Conservation (phyloP, 2,329 filamentous ascomycete species). For the Fusarium caatingaense region DNA sequence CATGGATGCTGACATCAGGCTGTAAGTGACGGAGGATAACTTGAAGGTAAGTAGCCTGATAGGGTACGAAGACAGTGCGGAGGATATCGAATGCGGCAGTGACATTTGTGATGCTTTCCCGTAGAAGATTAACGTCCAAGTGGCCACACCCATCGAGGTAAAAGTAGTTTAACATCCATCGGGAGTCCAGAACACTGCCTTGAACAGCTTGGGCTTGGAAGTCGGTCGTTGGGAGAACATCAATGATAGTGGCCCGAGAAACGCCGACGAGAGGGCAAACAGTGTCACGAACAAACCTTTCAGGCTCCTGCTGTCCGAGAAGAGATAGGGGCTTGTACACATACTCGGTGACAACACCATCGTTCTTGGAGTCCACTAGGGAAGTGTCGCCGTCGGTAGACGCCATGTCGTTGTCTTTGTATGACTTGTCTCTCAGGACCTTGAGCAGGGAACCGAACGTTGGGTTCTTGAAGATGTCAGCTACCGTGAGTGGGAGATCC, state of each 20-base stretch:
- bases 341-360: neutral
- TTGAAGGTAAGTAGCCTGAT: constrained; percentile 22
- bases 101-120: constrained; percentile 28
- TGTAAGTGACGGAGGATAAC: constrained; percentile 27
- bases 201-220: constrained; percentile 33
- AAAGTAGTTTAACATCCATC: constrained; percentile 40
- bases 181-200: constrained; percentile 30
- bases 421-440: constrained; percentile 11
- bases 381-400: constrained; percentile 8
- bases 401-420: constrained; percentile 17
- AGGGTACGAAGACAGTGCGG: constrained; percentile 31
- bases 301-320: constrained; percentile 2
- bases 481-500: constrained; percentile 30
- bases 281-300: constrained; percentile 21
- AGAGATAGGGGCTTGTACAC: constrained; percentile 22
- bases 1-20: constrained; percentile 7
- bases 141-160: constrained; percentile 13
- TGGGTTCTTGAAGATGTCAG: constrained; percentile 40
- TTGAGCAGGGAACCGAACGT: constrained; percentile 26
- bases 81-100: constrained; percentile 29
- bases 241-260: constrained; percentile 38
- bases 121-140: constrained; percentile 10
- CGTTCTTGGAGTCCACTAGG: constrained; percentile 2
- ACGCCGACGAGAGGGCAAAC: constrained; percentile 36
- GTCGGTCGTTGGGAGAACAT: constrained; percentile 40